Conservation (phyloP, 192 early-diverging fungal species). For the Coemansia sp. region DNA sequence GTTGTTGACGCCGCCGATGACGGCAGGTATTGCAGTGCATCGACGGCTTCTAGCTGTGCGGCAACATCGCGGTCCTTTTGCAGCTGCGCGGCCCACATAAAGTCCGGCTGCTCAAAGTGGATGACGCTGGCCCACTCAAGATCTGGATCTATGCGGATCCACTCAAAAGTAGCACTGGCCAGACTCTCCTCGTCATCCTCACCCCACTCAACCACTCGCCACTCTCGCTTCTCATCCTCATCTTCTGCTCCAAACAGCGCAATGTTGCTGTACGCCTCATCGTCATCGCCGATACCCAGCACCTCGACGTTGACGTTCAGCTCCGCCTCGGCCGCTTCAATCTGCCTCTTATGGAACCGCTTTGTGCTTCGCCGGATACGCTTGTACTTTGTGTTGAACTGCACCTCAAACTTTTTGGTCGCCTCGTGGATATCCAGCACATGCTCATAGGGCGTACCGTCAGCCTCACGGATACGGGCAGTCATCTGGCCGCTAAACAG, state of each 20-base stretch:
- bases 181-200: slow-evolving; percentile 71
- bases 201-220: slow-evolving; percentile 75
- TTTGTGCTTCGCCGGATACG: slow-evolving; percentile 82
- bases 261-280: slow-evolving; percentile 40
- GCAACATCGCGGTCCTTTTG: slow-evolving; percentile 85
- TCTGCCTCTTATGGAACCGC: slow-evolving; percentile 67
- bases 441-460: slow-evolving; percentile 80
- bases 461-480: slow-evolving; percentile 75
- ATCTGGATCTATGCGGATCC: slow-evolving; percentile 94
- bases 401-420: slow-evolving; percentile 78
- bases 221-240: slow-evolving; percentile 61
- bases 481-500: slow-evolving; percentile 62
- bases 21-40: slow-evolving; percentile 59
- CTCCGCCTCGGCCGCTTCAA: slow-evolving; percentile 61
- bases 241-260: slow-evolving; percentile 57
- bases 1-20: slow-evolving; percentile 68
- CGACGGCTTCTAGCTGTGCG: slow-evolving; percentile 86
- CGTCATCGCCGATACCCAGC: slow-evolving; percentile 46
- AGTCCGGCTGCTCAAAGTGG: slow-evolving; percentile 82
- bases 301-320: slow-evolving; percentile 47
- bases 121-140: slow-evolving; percentile 90
- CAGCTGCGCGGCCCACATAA: slow-evolving; percentile 95
- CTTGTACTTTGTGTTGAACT: slow-evolving; percentile 98
- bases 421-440: slow-evolving; percentile 76
- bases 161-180: slow-evolving; percentile 74